These are phyloP conservation scores for Cyphellophora europaea DNA, from an alignment of 2,329 filamentous ascomycete species.

Conservation along the genomic window DNA sequence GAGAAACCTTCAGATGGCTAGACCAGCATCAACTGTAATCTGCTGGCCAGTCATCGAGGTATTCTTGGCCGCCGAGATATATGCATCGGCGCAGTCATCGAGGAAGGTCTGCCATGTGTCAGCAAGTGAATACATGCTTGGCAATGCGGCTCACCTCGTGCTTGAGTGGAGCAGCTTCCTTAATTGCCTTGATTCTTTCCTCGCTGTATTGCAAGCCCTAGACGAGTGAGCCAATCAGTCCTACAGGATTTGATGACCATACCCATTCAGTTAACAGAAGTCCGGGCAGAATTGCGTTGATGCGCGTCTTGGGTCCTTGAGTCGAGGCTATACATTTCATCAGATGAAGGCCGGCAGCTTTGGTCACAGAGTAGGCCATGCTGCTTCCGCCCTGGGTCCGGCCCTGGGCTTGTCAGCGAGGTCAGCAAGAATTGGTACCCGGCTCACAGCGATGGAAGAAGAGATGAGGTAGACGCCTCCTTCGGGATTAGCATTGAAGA, in stretches of 20 bases:
- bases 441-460: constrained; percentile 52
- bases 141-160: constrained; percentile 34
- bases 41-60: constrained; percentile 37
- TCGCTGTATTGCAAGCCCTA: constrained; percentile 48
- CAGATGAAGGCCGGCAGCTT: constrained; percentile 62
- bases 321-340: constrained; percentile 57
- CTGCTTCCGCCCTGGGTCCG: constrained; percentile 55
- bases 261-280: constrained; percentile 59
- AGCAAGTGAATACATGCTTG: constrained; percentile 4
- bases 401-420: too few species aligned
- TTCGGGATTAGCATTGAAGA: constrained; percentile 40
- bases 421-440: too few species aligned
- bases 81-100: constrained; percentile 33
- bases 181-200: constrained; percentile 46
- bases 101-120: constrained; percentile 26
- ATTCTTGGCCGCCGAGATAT: constrained; percentile 32
- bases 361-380: constrained; percentile 65
- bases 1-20: constrained; percentile 7
- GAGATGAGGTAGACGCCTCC: constrained; percentile 57
- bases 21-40: constrained; percentile 25
- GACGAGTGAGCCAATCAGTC: constrained; percentile 2
- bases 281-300: constrained; percentile 58
- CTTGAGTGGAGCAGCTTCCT: constrained; percentile 51
- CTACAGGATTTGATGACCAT: constrained; percentile 2
- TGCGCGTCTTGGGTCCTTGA: constrained; percentile 52